A percentile compares a stretch with the other conserved stretches of the same genome.
These are phyloP conservation scores for Aspergillus ellipticus DNA, from an alignment of 495 filamentous ascomycete species.

Conservation along the genomic window DNA sequence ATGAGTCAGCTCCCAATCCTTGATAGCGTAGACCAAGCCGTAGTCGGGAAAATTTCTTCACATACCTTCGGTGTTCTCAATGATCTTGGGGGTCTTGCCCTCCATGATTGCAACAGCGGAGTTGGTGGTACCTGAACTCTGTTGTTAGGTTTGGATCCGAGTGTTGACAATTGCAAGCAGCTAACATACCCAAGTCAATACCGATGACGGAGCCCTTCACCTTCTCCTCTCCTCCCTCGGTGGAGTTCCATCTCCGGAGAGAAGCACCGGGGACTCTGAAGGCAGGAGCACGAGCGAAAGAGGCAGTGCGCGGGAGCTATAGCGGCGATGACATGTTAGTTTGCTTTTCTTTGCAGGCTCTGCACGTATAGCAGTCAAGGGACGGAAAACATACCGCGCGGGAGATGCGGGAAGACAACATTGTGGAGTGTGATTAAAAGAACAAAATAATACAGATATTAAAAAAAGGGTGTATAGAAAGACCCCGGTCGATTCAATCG, in stretches of 20 bases:
- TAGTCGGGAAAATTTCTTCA: slow-evolving; percentile 24
- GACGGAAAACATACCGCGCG: slow-evolving; percentile 63
- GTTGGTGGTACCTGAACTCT: slow-evolving; percentile 80
- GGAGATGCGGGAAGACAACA: slow-evolving; percentile 54
- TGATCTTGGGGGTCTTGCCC: slow-evolving; percentile 90
- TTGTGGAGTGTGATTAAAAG: slow-evolving; percentile 37
- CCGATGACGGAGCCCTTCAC: slow-evolving; percentile 95
- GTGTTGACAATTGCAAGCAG: slow-evolving; percentile 7
- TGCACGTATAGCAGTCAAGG: slow-evolving; percentile 16
- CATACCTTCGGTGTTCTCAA: slow-evolving; percentile 94
- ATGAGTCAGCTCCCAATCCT: slow-evolving; percentile 15
- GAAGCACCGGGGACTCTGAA: slow-evolving; percentile 53
- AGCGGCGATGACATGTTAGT: slow-evolving; percentile 21
- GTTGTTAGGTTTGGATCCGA: slow-evolving; percentile 20
- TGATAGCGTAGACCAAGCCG: background rate
- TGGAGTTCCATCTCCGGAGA: slow-evolving; percentile 76
- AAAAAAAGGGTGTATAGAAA: slow-evolving; percentile 24
- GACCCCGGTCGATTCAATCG: slow-evolving; percentile 42
- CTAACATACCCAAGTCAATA: slow-evolving; percentile 89
- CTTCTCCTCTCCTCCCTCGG: slow-evolving; percentile 77
- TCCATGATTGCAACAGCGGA: slow-evolving; percentile 98
- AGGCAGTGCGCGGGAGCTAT: slow-evolving; percentile 42
- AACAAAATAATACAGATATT: slow-evolving; percentile 36
- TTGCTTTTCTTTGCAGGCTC: background rate
- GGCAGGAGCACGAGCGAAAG: slow-evolving; percentile 49